Evolutionary conservation across 2,329 filamentous ascomycete genomes (phyloP), one percentile per base, ranked within the genome.

Genomic region (Fusarium ramigenum): DNA sequence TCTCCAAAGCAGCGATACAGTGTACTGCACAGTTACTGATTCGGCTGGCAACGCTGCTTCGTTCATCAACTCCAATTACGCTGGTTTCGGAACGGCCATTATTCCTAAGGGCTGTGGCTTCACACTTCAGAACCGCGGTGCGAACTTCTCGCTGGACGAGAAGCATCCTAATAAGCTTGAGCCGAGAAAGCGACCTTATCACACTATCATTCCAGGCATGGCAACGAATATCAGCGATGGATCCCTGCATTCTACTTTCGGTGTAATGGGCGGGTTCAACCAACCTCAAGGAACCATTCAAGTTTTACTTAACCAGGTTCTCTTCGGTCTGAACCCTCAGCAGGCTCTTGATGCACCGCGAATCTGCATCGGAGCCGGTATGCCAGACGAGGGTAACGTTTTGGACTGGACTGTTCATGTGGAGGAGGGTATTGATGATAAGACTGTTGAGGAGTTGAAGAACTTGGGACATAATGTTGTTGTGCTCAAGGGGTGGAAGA

Each of bases 241-340:
- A 32, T 91, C 89, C 54, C 84, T 98, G 63, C 93, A 97, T 81
- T 93, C 90, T 8, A 93, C 97, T 0, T 98, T 96, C 78, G 96
- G 96, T 60, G 96, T 98, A 68, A 98, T 98, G 96, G 96, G 96
- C 59, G 96, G 95, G 5, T 98, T 97, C 83, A 98, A 98, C 93
- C 96, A 99, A 84, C 96, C 96, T 0, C 96, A 98, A 82, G 96
- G 96, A 28, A 96, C 98, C 69, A 92, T 98, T 0, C 96, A 98
- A 82, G 95, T 97, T 1, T 84, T 99, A 15, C 86, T 98, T 4
- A 97, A 97, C 74, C 95, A 97, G 88, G 83, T 97, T 1, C 90
- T 95, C 0, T 97, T 95, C 76, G 90, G 91, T 4, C 86, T 94
- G 60, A 92, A 92, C 71, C 95, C 95, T 1, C 96, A 99, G 82